Conservation (phyloP, 1,139 yeast genomes). For the Yamadazyma pseudoaaseri region DNA sequence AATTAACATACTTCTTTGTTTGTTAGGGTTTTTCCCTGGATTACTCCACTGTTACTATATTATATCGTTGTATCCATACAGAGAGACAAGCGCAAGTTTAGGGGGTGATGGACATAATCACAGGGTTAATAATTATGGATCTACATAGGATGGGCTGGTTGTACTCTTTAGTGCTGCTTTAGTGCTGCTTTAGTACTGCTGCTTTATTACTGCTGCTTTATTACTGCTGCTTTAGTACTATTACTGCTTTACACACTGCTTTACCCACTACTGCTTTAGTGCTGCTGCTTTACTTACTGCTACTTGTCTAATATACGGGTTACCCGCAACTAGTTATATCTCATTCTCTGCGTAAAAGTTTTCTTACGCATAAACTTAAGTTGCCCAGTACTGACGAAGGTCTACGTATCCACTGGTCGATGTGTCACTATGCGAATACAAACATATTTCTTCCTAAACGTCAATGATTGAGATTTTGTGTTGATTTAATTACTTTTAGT, state of each 20-base stretch:
- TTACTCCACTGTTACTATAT: conserved; percentile 63
- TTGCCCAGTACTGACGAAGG: conserved; percentile 33
- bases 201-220: too few species aligned
- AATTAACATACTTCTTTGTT: conserved; percentile 72
- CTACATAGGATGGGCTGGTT: conserved; percentile 11
- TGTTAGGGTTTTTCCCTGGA: conserved; percentile 83
- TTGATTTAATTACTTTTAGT: too few species aligned
- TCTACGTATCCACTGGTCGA: conserved; percentile 38
- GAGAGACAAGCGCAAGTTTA: conserved; percentile 27
- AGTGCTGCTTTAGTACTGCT: too few species aligned
- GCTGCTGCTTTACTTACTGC: too few species aligned
- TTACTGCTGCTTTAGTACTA: too few species aligned
- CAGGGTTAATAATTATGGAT: conserved; percentile 26
- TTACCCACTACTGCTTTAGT: too few species aligned
- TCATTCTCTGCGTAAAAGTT: too few species aligned
- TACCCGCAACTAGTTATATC: too few species aligned
- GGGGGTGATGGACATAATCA: conserved; percentile 34
- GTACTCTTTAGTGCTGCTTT: too few species aligned
- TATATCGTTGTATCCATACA: conserved; percentile 54
- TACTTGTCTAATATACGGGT: too few species aligned
- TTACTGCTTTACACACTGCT: too few species aligned
- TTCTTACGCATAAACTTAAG: conserved; percentile 51
- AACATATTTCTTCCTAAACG: conserved; percentile 7
- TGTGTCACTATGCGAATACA: conserved; percentile 53
- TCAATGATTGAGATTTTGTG: too few species aligned